Base-by-base conservation (phyloP, 1,284 basidiomycete species). In the Ceratobasidium sp. region DNA sequence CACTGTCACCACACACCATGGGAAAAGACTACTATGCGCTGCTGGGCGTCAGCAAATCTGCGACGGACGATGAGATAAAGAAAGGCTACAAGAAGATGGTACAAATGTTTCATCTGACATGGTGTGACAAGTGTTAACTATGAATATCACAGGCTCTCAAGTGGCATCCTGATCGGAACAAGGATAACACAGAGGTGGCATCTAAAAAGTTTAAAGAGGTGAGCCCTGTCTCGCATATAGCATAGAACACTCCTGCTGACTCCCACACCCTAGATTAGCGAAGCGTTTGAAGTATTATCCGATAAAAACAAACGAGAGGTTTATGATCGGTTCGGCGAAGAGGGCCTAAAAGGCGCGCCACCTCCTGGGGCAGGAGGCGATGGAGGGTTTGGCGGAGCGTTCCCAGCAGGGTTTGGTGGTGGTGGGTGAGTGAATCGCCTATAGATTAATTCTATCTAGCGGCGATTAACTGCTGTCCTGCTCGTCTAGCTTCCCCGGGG, bases 301-400 rank as follows among this genome's bases (percentile, higher is more conserved):
- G 97, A 99, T 85, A 92, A 93, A 85, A 89, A 99, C 84, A 99
- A 99, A 85, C 92, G 95, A 64, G 87, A 95, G 0, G 85, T 99
- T 37, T 99, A 98, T 81, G 97, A 99, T 84, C 95, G 97, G 80
- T 93, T 96, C 78, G 97, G 97, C 44, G 97, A 98, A 84, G 97
- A 99, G 80, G 97, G 97, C 1, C 88, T 99, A 79, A 98, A 99
- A 83, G 81, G 77, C 57, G 81, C 81, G 6, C 83, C 83, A 25
- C 81, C 81, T 1, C 79, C 80, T 9, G 81, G 80, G 1, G 85
- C 70, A 25, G 83, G 83, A 7, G 88, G 88, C 22, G 75, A 61
- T 37, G 77, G 75, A 11, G 88, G 86, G 0, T 84, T 85, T 17
- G 88, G 88, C 6, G 87, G 88, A 67, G 87, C 87, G 8, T 79